Conservation (phyloP, 2,329 filamentous ascomycete genomes). For the Aspergillus sp. region DNA sequence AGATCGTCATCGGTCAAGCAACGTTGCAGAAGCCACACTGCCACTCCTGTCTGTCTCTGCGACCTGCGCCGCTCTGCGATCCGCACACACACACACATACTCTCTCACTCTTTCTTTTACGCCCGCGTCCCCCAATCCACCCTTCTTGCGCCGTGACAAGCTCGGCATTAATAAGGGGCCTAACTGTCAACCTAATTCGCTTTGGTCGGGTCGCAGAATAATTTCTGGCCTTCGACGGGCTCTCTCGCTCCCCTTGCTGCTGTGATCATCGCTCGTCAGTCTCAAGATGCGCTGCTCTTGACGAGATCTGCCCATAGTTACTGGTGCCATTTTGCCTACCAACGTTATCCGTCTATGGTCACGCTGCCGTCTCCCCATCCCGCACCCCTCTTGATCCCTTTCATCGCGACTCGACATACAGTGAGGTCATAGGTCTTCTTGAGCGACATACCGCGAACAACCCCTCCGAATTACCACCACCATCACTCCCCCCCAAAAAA, state of each 20-base stretch:
- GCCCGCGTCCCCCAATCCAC: background rate
- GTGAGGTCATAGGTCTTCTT: conserved; percentile 14
- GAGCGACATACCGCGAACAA: conserved; percentile 13
- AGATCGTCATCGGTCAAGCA: conserved; percentile 16
- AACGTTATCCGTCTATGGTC: conserved; percentile 35
- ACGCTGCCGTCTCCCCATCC: conserved; percentile 33
- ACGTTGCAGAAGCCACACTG: conserved; percentile 21
- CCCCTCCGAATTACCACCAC: background rate
- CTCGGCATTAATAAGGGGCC: background rate
- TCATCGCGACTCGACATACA: conserved; percentile 15
- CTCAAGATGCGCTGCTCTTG: conserved; percentile 32
- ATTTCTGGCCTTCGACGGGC: background rate
- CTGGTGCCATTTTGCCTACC: conserved; percentile 29
- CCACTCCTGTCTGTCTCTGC: conserved; percentile 14
- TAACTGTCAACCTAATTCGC: conserved; percentile 10
- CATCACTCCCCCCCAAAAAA: no score
- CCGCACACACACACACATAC: conserved; percentile 4
- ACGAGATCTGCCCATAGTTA: conserved; percentile 27
- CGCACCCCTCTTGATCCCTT: conserved; percentile 15
- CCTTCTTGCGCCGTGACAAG: conserved; percentile 8
- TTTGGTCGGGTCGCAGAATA: conserved; percentile 13
- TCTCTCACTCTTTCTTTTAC: background rate
- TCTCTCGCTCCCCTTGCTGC: conserved; percentile 12
- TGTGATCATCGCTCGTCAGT: conserved; percentile 13
- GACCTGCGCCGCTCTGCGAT: conserved; percentile 24